Evolutionary conservation across 2,329 filamentous ascomycete genomes (phyloP).

Genomic region (Penicillium sp.): DNA sequence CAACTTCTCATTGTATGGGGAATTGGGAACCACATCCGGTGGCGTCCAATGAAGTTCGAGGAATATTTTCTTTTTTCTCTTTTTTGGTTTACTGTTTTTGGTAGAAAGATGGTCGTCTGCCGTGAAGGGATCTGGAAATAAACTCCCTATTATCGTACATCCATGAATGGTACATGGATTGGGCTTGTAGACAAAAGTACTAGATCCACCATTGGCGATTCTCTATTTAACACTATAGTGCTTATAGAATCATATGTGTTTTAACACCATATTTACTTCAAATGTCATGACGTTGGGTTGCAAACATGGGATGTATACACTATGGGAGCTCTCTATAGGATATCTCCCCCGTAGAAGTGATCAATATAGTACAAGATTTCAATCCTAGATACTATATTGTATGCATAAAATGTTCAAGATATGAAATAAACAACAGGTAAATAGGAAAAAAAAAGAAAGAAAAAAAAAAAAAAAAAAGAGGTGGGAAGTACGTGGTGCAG

Average conservation of each 20-base stretch:
- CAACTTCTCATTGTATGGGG: constrained; percentile 2
- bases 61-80: not conserved
- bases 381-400: not conserved
- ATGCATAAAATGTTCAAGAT: not conserved
- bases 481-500: constrained; percentile 10
- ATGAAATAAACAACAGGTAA: not conserved
- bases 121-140: not conserved
- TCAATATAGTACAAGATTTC: not conserved
- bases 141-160: not conserved
- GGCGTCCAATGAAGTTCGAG: not conserved
- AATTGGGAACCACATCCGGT: constrained; percentile 2
- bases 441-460: not conserved
- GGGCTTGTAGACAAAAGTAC: not conserved
- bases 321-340: not conserved
- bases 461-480: constrained; percentile 6
- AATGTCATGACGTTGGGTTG: not conserved
- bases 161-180: not conserved
- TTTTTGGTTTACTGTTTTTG: not conserved
- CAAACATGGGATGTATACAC: not conserved
- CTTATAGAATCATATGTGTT: not conserved
- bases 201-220: not conserved
- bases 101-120: not conserved
- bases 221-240: not conserved
- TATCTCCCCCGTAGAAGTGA: not conserved
- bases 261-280: not conserved